Evolutionary conservation across 768 basidiomycete genomes (phyloP), one percentile per base, ranked within the genome.

Genomic region (Galerina sulciceps): DNA sequence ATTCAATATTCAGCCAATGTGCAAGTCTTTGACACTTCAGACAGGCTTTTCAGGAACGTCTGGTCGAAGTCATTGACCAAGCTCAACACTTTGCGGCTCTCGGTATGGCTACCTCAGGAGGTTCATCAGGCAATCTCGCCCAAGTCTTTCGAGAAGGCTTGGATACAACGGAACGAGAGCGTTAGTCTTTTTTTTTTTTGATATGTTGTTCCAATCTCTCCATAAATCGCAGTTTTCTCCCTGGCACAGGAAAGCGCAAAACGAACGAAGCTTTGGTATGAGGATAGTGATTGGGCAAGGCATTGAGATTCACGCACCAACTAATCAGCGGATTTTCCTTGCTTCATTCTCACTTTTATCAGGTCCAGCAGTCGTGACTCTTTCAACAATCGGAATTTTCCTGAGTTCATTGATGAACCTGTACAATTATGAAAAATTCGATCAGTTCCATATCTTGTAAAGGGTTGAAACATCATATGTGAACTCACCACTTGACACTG

Each of bases 131-230:
- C 13, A 87, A 89, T 61, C 69, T 76, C 1, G 85, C 91, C 6
- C 88, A 90, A 62, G 76, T 83, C 11, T 98, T 98, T 67, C 80
- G 93, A 63, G 95, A 96, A 71, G 96, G 95, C 1, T 82, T 98
- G 59, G 95, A 98, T 55, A 86, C 84, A n/a, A 93, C 92, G 13
- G 95, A 98, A 71, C 83, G 96, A 62, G 94, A 96, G 79, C 65
- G 95, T 96, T 70, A 80, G 88, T 79, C 44, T 17, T n/a, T 20
- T 49, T n/a, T 20, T 49, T 50, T 18, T 46, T 18, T 52, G 55
- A 14, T 31, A 40, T 10, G 56, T 64, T 15, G 31, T 63, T 31
- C 13, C 56, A 37, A 37, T 6, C n/a, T 41, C 35, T 49, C n/a
- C 49, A 52, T 5, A 10, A 4, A 10, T 36, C 51, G 15, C 59